Base-by-base conservation (phyloP, 129 eudicot species). In the Apium graveolens region DNA sequence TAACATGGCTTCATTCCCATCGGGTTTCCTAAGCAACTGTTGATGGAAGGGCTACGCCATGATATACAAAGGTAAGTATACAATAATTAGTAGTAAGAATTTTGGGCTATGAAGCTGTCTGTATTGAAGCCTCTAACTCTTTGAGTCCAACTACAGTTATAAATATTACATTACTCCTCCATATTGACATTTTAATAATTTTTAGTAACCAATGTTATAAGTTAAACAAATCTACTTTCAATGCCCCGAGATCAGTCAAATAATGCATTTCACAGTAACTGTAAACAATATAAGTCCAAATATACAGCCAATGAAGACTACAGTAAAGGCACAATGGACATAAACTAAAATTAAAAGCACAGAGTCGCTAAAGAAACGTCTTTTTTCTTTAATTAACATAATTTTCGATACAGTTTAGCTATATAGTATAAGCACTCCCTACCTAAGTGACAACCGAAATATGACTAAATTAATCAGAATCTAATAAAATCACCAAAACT, bases 21-120 rank as follows among this genome's bases (percentile, higher is more conserved):
- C 97, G 41, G 92, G 91, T 76, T 88, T 91, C 70, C 97, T 84
- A 32, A 91, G 89, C 49, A 90, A 85, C 65, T 95, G 98, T 51
- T 91, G 98, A 68, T 88, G 97, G 70, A 95, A 66, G 37, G 72
- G 14, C 72, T 13, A 14, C 9, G 39, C 39, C 72, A 66, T 14
- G 35, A 29, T 66, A 66, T 14, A 66, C 21, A 31, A 29, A 66
- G 21, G 12, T 66, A 66, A 66, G 72, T 5, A 5, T 31, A 66
- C 39, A 66, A 66, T 32, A 66, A 66, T 66, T n/a, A 66, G 41
- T 66, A 13, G 37, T 31, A 31, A 32, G 17, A 29, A 57, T 14
- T 21, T 32, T 20, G 13, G 21, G n/a, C 29, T 29, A 38, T 12
- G 29, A 53, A 62, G 70, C 7, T 62, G 18, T 29, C 26, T 29